These are phyloP conservation scores for Begonia masoniana DNA, from an alignment of 306 rosid genomes.

Conservation along the genomic window DNA sequence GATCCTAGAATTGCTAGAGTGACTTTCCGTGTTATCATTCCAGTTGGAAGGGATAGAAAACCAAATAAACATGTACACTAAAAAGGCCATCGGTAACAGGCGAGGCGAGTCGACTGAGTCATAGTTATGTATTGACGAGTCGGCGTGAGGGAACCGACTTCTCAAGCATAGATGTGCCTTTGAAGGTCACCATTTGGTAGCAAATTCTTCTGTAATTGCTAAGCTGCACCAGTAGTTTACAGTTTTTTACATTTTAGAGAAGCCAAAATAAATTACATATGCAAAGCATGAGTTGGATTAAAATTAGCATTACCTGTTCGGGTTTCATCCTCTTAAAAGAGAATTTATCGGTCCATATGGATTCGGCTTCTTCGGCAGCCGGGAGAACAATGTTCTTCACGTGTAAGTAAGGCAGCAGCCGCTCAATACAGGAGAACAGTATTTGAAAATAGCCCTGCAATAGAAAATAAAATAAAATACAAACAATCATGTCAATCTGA, in stretches of 20 bases:
- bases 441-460: conserved; percentile 90
- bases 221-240: conserved; percentile 35
- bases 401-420: conserved; percentile 58
- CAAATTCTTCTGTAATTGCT: conserved; percentile 53
- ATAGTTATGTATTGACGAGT: conserved; percentile 18
- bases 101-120: not conserved
- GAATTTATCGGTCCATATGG: conserved; percentile 82
- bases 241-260: too few relatives aligned
- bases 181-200: conserved; percentile 70
- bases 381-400: conserved; percentile 81
- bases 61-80: too few relatives aligned
- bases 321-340: conserved; percentile 67
- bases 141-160: conserved; percentile 58
- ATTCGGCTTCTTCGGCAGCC: conserved; percentile 87
- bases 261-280: too few relatives aligned
- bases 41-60: too few relatives aligned
- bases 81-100: too few relatives aligned
- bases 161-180: conserved; percentile 88
- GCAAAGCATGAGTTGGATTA: too few relatives aligned
- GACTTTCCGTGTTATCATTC: too few relatives aligned
- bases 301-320: conserved; percentile 42
- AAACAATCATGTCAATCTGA: too few relatives aligned
- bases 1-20: too few relatives aligned
- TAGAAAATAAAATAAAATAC: too few relatives aligned
- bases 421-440: conserved; percentile 79